A percentile compares a stretch with the other conserved stretches of the same genome.
Conservation (phyloP, 2,329 filamentous ascomycete species). For the Tricladium varicosporioides region DNA sequence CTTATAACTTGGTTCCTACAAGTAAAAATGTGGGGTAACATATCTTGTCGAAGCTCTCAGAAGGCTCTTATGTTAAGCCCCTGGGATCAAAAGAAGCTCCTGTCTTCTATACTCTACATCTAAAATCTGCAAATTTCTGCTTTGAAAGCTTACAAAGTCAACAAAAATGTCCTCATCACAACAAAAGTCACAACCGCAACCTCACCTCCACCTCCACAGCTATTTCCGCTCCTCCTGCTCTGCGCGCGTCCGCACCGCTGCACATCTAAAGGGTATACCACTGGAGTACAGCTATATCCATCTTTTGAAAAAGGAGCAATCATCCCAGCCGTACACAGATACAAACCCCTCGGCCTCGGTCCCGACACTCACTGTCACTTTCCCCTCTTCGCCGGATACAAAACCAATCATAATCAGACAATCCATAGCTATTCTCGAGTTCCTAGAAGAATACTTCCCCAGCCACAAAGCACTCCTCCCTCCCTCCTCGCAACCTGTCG, state of each 20-base stretch:
- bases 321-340: constrained; percentile 41
- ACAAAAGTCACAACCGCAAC: background rate
- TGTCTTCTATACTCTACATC: no score
- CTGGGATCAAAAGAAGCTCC: no score
- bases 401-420: constrained; percentile 54
- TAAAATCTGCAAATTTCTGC: no score
- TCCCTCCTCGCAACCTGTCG: constrained; percentile 34
- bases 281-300: constrained; percentile 50
- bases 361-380: constrained; percentile 49
- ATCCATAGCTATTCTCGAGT: constrained; percentile 60
- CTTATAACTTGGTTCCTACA: background rate
- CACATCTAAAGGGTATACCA: constrained; percentile 52
- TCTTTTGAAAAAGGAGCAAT: constrained; percentile 53
- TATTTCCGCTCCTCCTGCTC: constrained; percentile 65
- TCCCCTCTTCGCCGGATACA: no score
- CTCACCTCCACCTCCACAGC: constrained; percentile 45
- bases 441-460: constrained; percentile 55
- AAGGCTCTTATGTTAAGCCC: background rate
- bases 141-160: no score
- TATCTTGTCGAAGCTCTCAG: no score
- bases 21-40: background rate
- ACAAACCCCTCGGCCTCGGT: constrained; percentile 54
- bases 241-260: constrained; percentile 58
- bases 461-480: constrained; percentile 46
- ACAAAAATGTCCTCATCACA: background rate